Conservation (phyloP, 768 basidiomycete species). For the Boletales sp. region DNA sequence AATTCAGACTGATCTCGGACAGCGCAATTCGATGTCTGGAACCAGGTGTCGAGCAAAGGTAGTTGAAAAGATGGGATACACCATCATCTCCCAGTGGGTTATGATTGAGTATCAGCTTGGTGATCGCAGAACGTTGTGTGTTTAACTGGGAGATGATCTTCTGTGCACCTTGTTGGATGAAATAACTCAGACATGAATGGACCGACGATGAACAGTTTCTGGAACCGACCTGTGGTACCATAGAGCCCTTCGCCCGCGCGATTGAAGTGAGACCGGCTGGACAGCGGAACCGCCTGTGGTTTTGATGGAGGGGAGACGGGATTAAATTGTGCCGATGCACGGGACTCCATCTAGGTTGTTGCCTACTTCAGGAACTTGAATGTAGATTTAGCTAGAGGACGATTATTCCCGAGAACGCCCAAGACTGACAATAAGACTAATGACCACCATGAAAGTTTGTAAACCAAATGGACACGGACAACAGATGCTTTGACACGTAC, state of each 20-base stretch:
- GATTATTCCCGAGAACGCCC: not conserved
- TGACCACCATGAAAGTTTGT: not conserved
- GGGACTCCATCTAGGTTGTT: slow-evolving; percentile 15
- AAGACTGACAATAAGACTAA: not conserved
- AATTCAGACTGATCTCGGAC: slow-evolving; percentile 53
- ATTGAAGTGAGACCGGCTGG: slow-evolving; percentile 17
- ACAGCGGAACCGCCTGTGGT: slow-evolving; percentile 4
- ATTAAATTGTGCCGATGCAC: not conserved
- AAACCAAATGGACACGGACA: not conserved
- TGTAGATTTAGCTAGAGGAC: not conserved
- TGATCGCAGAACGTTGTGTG: slow-evolving; percentile 39
- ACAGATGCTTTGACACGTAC: slow-evolving; percentile 5
- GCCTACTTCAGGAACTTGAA: not conserved
- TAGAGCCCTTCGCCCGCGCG: slow-evolving; percentile 19
- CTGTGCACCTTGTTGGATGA: slow-evolving; percentile 46
- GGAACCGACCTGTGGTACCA: slow-evolving; percentile 19
- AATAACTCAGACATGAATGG: slow-evolving; percentile 1
- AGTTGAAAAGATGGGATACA: slow-evolving; percentile 49
- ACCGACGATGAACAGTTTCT: not conserved
- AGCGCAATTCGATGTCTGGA: slow-evolving; percentile 40
- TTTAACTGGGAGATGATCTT: slow-evolving; percentile 46
- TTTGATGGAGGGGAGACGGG: not conserved
- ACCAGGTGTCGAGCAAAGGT: slow-evolving; percentile 48
- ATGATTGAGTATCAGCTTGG: slow-evolving; percentile 51
- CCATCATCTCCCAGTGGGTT: slow-evolving; percentile 60